Evolutionary conservation across 2,329 filamentous ascomycete species (phyloP).

Genomic region (Graphiopsis chlorocephala): DNA sequence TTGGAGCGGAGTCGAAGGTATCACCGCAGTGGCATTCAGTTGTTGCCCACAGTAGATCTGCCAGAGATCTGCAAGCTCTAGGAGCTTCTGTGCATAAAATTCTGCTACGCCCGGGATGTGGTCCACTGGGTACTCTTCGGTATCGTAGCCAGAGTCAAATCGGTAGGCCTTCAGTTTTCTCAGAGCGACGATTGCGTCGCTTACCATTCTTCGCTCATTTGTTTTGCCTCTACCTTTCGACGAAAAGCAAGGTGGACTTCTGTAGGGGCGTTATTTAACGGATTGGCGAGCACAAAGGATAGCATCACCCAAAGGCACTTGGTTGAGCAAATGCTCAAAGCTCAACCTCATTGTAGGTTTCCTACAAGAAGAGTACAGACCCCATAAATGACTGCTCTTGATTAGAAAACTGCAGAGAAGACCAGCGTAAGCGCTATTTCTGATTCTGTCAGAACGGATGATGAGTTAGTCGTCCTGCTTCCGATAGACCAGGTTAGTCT

Average conservation of each 20-base stretch:
- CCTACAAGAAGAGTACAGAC: no score
- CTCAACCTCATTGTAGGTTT: background rate
- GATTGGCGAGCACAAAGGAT: background rate
- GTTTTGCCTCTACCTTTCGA: background rate
- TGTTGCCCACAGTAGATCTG: background rate
- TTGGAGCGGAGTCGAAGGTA: background rate
- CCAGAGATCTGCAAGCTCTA: background rate
- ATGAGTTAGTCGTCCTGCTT: background rate
- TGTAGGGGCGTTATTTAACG: no score
- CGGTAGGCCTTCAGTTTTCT: background rate
- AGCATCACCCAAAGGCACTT: background rate
- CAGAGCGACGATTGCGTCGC: background rate
- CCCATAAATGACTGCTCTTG: no score
- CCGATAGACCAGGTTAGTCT: fast-evolving
- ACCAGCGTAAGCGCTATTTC: background rate
- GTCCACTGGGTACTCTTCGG: no score
- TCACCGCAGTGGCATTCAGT: background rate
- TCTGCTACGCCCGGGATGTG: background rate
- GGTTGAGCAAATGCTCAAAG: background rate
- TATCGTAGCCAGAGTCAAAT: no score
- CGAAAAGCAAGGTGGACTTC: no score
- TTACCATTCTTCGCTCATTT: background rate
- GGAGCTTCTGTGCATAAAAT: background rate
- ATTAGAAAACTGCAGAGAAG: background rate
- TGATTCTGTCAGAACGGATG: background rate